phyloP scores from a whole-genome alignment of 148 eudicot genomes.

The Arctostaphylos glauca region DNA sequence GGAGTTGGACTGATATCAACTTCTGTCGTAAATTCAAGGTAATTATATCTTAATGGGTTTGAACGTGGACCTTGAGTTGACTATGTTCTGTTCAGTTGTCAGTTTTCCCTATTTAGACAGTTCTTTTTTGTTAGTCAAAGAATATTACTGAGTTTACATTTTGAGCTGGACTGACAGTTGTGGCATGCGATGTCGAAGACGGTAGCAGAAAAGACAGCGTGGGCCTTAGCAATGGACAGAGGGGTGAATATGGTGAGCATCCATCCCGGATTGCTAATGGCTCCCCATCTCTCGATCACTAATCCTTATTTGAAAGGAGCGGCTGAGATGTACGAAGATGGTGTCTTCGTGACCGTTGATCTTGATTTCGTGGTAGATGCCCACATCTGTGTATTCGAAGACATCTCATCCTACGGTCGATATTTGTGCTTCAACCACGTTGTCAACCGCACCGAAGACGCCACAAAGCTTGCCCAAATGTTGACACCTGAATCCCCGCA shows the following conservation, averaged over 20 bases:
- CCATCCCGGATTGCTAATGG: constrained; percentile 51
- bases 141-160: neutral
- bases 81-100: too few relatives aligned
- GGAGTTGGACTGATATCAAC: constrained; percentile 53
- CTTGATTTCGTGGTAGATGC: constrained; percentile 50
- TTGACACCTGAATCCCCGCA: constrained; percentile 38
- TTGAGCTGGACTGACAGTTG: constrained; percentile 27
- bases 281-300: constrained; percentile 36
- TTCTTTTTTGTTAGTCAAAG: neutral
- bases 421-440: constrained; percentile 66
- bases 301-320: constrained; percentile 70
- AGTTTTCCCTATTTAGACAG: too few relatives aligned
- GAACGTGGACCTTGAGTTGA: too few relatives aligned
- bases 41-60: too few relatives aligned
- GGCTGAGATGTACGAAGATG: constrained; percentile 73
- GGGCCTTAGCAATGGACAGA: constrained; percentile 83
- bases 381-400: constrained; percentile 51
- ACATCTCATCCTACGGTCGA: constrained; percentile 55
- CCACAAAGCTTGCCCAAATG: constrained; percentile 43
- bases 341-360: constrained; percentile 56
- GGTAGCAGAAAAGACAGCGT: constrained; percentile 64
- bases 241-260: constrained; percentile 59
- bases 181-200: constrained; percentile 78
- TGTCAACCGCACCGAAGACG: constrained; percentile 41
- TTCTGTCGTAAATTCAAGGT: constrained; percentile 68